A percentile compares a stretch with the other conserved stretches of the same genome.
Evolutionary conservation across 2,329 filamentous ascomycete species (phyloP).

Genomic region (Didymella keratinophila): DNA sequence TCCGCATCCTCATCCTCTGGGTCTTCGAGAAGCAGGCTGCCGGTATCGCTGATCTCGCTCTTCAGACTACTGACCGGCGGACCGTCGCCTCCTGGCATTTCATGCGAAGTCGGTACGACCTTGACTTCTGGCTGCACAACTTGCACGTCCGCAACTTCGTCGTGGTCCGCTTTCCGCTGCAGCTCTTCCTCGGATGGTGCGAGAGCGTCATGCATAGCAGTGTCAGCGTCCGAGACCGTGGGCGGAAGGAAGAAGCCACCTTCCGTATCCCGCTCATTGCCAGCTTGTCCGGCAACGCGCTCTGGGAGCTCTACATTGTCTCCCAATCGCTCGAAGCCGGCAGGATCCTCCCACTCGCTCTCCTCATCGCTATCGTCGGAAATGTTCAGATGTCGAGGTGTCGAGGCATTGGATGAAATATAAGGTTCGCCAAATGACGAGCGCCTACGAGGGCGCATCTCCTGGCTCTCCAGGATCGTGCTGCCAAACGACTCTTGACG

Average conservation of each 20-base stretch:
- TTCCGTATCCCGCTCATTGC: neutral
- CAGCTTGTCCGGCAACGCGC: neutral
- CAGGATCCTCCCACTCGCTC: slow-evolving; percentile 23
- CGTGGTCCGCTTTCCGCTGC: neutral
- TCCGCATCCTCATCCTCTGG: slow-evolving; percentile 72
- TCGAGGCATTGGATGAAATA: neutral
- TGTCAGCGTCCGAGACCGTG: neutral
- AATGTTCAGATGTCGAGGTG: neutral
- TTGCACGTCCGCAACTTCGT: neutral
- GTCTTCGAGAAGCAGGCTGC: slow-evolving; percentile 66
- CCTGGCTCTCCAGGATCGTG: slow-evolving; percentile 38
- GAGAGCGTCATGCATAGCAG: neutral
- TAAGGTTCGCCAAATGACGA: slow-evolving; percentile 33
- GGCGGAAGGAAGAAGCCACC: slow-evolving; percentile 6
- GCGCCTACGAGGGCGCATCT: slow-evolving; percentile 33
- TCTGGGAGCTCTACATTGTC: neutral
- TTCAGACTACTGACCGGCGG: neutral
- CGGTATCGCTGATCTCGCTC: slow-evolving; percentile 25
- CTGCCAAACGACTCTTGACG: slow-evolving; percentile 49
- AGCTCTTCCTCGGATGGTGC: neutral
- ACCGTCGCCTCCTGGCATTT: neutral
- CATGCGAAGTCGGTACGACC: neutral
- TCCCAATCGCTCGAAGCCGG: slow-evolving; percentile 1
- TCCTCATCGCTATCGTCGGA: slow-evolving; percentile 1
- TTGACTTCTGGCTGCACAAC: neutral